A percentile compares a stretch with the other conserved stretches of the same genome.
Conservation (phyloP, 179 eudicot species). For the Camellia oleifera region DNA sequence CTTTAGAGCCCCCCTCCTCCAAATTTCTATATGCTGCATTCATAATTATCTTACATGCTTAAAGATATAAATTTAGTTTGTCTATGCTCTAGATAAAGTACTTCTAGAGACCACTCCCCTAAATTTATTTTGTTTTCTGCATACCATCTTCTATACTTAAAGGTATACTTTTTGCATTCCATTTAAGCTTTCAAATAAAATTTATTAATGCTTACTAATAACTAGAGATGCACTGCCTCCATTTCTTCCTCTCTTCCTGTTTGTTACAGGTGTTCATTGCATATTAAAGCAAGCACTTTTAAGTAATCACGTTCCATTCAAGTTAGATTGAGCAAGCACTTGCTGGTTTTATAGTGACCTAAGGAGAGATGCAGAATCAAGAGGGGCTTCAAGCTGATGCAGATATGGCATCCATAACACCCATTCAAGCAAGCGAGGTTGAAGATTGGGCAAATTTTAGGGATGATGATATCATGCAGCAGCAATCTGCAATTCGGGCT, state of each 20-base stretch:
- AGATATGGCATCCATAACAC: slow-evolving; percentile 23
- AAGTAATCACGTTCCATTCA: not conserved
- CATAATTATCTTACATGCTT: too few species aligned
- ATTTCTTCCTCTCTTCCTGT: not conserved
- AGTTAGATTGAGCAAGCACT: slow-evolving; percentile 4
- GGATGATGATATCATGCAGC: slow-evolving; percentile 77
- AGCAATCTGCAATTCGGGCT: slow-evolving; percentile 74
- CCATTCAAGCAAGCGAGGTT: slow-evolving; percentile 24
- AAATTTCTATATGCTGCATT: not conserved
- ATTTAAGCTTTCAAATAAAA: not conserved
- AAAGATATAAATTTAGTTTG: not conserved
- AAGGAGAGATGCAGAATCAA: slow-evolving; percentile 39
- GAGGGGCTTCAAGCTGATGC: slow-evolving; percentile 31
- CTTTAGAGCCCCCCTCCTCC: not conserved
- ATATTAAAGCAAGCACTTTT: slow-evolving; percentile 1
- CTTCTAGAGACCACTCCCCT: not conserved
- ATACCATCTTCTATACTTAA: not conserved
- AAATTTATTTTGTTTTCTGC: not conserved
- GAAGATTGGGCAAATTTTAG: slow-evolving; percentile 58
- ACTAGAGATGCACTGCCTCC: not conserved
- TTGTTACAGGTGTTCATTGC: not conserved
- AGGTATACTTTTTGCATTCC: not conserved
- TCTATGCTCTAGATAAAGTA: too few species aligned
- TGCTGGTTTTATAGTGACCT: not conserved
- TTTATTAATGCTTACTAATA: not conserved